Base-by-base conservation (phyloP, 352 stramenopile species). In the Thalassiosira sp. region DNA sequence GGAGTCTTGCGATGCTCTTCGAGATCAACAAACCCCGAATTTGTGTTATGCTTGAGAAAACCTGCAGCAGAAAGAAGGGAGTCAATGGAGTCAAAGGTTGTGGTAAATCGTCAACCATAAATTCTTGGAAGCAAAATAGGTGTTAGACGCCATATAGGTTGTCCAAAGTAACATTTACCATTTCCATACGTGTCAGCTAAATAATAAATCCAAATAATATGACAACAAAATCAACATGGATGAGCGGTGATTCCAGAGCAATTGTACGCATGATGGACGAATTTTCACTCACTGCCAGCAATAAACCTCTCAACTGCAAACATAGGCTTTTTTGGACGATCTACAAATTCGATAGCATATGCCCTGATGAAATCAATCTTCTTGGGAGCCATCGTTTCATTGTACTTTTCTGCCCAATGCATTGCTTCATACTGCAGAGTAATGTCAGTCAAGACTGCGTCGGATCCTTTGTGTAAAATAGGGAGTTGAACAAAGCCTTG, bases 31-130 rank as follows among this genome's bases (percentile, higher is more conserved):
- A 86, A 93, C 22, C 89, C 89, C n/a, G 71, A 70, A 64, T 93
- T 94, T 25, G 83, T 93, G 72, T 94, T 93, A 72, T 92, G 86
- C 64, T 94, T 94, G 20, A 88, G 67, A 70, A 91, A 93, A 6
- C 83, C 83, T n/a, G n/a, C n/a, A n/a, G n/a, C n/a, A n/a, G n/a
- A n/a, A n/a, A n/a, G n/a, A n/a, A n/a, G n/a, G n/a, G n/a, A n/a
- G n/a, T n/a, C n/a, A n/a, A n/a, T n/a, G n/a, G n/a, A n/a, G n/a
- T n/a, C n/a, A n/a, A n/a, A n/a, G n/a, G n/a, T n/a, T n/a, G n/a
- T n/a, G n/a, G n/a, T n/a, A n/a, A n/a, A n/a, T n/a, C n/a, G n/a
- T n/a, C n/a, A n/a, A n/a, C n/a, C n/a, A n/a, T n/a, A n/a, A n/a
- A n/a, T n/a, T n/a, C n/a, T n/a, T n/a, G n/a, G n/a, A n/a, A n/a